Evolutionary conservation across 1,284 basidiomycete species (phyloP), one percentile per base, ranked within the genome.

Genomic region (Trametes versicolor): DNA sequence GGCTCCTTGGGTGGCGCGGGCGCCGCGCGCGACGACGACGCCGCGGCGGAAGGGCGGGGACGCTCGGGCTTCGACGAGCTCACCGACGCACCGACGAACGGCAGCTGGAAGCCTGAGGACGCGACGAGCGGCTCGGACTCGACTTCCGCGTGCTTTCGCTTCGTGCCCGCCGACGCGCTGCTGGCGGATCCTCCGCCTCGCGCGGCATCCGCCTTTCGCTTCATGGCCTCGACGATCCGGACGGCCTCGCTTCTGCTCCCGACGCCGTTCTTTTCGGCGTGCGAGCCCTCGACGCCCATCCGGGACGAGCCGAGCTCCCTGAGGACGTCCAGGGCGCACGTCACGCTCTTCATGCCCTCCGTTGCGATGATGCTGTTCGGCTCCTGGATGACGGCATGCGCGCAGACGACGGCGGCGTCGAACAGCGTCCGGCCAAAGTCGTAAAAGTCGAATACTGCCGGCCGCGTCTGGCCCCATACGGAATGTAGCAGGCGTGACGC

Each of bases 361-460:
- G 74, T 75, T 1, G 82, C 83, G 67, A 82, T 81, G 45, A 87
- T 76, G 37, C 80, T 80, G 21, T 71, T 74, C 4, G 86, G 84
- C 53, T 85, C 81, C 61, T 81, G 83, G 63, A 89, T 80, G 54
- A 84, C 83, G 13, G 85, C 82, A 70, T 89, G 85, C 5, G 86
- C 86, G 67, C 86, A 87, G 15, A 88, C 81, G 17, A 90, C 82
- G 2, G 86, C 82, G 0, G 90, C 86, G 66, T 89, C 87, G 71
- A 90, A 86, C 32, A 92, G 74, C 19, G 84, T 80, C 63, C 86
- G 81, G 5, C 84, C 82, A 58, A 89, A 84, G 4, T 87, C 82
- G 72, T 90, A 90, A 66, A 87, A 85, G 68, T 85, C 83, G 68
- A 86, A 86, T 56, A 87, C 71, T 1, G 84, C 79, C 6, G 81